A percentile compares a stretch with the other conserved stretches of the same genome.
Evolutionary conservation across 73 alveolate genomes (phyloP).

Genomic region (Effrenium voratum): DNA sequence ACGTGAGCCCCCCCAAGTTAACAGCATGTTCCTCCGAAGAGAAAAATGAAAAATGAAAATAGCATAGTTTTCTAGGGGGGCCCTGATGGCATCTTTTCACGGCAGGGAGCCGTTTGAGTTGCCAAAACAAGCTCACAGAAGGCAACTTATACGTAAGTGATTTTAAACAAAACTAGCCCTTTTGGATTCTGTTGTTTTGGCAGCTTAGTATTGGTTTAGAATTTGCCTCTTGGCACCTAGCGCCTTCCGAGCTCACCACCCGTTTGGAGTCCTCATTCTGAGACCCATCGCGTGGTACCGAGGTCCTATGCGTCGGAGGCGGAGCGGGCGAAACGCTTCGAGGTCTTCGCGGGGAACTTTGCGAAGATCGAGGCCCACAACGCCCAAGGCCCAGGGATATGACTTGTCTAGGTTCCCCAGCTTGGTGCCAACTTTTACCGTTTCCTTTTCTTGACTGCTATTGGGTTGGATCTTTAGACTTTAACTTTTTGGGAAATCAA

Average conservation of each 20-base stretch:
- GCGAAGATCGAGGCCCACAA: conserved; percentile 82
- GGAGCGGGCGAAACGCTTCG: conserved; percentile 48
- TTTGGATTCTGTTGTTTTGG: too few relatives aligned
- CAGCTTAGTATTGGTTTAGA: background rate
- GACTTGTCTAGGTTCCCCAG: too few relatives aligned
- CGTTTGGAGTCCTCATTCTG: background rate
- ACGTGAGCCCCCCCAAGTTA: too few relatives aligned
- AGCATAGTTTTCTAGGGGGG: too few relatives aligned
- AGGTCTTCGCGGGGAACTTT: conserved; percentile 38
- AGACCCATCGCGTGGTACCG: background rate
- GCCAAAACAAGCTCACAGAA: too few relatives aligned
- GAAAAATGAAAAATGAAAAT: too few relatives aligned
- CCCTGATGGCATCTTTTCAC: too few relatives aligned
- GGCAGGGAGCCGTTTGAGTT: background rate
- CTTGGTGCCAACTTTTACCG: too few relatives aligned
- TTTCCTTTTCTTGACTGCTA: too few relatives aligned
- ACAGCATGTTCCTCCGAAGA: too few relatives aligned
- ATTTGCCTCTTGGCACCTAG: background rate
- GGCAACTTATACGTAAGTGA: background rate
- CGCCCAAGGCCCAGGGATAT: conserved; percentile 49
- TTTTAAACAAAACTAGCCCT: background rate
- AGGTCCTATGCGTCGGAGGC: conserved; percentile 59
- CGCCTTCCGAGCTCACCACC: background rate
- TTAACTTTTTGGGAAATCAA: too few relatives aligned
- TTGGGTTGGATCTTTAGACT: too few relatives aligned